Evolutionary conservation across 192 early-diverging fungal genomes (phyloP), one percentile per base, ranked within the genome.

Genomic region (Rhizophagus sp.): DNA sequence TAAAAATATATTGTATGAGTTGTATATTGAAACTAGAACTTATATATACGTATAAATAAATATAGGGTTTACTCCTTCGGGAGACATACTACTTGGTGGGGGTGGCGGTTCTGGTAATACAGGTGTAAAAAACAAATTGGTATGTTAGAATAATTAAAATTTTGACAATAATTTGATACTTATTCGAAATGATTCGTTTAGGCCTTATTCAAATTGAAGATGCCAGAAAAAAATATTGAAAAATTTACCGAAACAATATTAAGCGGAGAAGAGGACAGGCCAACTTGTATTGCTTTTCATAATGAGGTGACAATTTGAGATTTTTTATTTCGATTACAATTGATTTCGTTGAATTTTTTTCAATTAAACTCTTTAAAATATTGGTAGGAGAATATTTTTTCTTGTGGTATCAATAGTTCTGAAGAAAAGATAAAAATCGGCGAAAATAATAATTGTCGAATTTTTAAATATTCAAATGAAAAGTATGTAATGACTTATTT

Each of bases 101-200:
- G 97, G 97, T n/a, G 97, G 97, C 25, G 97, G 97, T 1, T 77
- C 91, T 10, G 89, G 90, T 17, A 87, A 88, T 25, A 91, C 92
- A 0, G 97, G 97, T 24, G 92, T 98, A 33, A 94, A 93, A 74
- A 98, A 98, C 84, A 94, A 93, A 74, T 84, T 97, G 80, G 95
- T 96, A 90, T 81, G 88, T 62, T 70, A 78, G 30, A 41, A 39
- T 34, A 9, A 39, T 49, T 83, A 27, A 39, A 63, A 17, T 33
- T 10, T 33, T 19, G 24, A 68, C 65, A 71, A 73, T n/a, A 41
- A 5, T 41, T 0, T 6, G 8, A 25, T 49, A 34, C n/a, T 19
- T 63, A 47, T 68, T 79, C 6, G 13, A 68, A 6, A 0, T 57
- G 71, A 10, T 67, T 27, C 17, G 25, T 36, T 77, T 44, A 36